phyloP scores from a whole-genome alignment of 441 rosid genomes.

The Mallotus repandus region DNA sequence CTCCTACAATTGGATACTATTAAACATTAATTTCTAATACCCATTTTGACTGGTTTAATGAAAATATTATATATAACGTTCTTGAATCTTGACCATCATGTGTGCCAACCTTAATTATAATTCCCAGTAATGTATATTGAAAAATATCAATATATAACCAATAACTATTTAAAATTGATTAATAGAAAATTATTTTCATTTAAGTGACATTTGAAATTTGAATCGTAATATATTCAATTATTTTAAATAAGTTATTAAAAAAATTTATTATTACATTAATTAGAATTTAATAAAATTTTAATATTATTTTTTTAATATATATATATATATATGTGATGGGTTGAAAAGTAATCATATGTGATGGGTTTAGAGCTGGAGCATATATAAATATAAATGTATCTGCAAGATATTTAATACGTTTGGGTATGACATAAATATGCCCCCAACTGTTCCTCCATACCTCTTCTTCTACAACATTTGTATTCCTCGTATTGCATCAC shows the following conservation, averaged over 20 bases:
- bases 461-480: background rate
- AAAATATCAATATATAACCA: background rate
- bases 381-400: background rate
- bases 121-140: background rate
- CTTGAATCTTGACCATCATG: background rate
- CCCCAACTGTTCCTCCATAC: background rate
- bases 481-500: conserved; percentile 1
- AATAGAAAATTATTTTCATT: too few relatives aligned
- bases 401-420: conserved; percentile 9
- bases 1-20: too few relatives aligned
- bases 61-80: background rate
- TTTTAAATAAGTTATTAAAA: too few relatives aligned
- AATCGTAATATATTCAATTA: too few relatives aligned
- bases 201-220: too few relatives aligned
- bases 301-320: too few relatives aligned
- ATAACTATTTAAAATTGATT: too few relatives aligned
- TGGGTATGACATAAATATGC: conserved; percentile 11
- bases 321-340: too few relatives aligned
- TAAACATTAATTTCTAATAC: background rate
- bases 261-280: too few relatives aligned
- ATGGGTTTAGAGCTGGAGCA: background rate
- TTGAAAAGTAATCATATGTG: background rate
- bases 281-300: too few relatives aligned
- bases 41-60: background rate
- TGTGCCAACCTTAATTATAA: background rate